A percentile compares a stretch with the other conserved stretches of the same genome.
These are phyloP conservation scores for Leccinum pellstonianum DNA, from an alignment of 768 basidiomycete species.

Conservation along the genomic window DNA sequence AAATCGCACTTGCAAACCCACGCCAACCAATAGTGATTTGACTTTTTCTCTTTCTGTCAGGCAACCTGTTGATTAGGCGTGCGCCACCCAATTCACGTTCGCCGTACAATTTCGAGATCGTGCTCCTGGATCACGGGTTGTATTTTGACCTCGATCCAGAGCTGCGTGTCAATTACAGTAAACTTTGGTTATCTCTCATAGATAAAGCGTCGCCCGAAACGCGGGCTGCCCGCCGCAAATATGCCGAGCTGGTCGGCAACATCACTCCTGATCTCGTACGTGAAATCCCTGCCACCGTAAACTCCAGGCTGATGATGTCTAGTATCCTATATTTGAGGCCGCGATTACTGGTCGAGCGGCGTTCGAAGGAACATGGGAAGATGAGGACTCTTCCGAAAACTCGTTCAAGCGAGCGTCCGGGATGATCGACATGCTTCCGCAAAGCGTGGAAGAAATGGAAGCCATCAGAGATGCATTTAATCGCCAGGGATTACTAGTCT, in stretches of 20 bases:
- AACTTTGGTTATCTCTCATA: slow-evolving; percentile 90
- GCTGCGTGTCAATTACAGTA: slow-evolving; percentile 79
- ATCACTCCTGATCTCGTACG: slow-evolving; percentile 82
- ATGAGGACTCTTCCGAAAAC: slow-evolving; percentile 33
- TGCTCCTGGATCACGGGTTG: slow-evolving; percentile 89
- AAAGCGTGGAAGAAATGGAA: slow-evolving; percentile 75
- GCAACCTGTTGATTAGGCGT: slow-evolving; percentile 89
- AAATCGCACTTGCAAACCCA: slow-evolving; percentile 10
- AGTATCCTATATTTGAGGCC: slow-evolving; percentile 95
- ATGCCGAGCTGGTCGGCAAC: slow-evolving; percentile 89
- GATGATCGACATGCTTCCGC: slow-evolving; percentile 71
- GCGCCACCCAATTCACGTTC: slow-evolving; percentile 60
- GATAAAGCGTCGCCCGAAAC: slow-evolving; percentile 64
- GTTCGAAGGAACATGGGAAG: slow-evolving; percentile 60
- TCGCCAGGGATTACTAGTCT: slow-evolving; percentile 77
- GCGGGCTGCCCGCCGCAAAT: slow-evolving; percentile 71
- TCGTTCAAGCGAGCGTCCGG: slow-evolving; percentile 63
- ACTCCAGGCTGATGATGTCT: slow-evolving; percentile 7
- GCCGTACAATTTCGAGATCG: slow-evolving; percentile 95
- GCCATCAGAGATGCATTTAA: slow-evolving; percentile 81
- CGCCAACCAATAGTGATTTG: slow-evolving; percentile 5
- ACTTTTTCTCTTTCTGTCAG: slow-evolving; percentile 33
- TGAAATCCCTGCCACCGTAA: slow-evolving; percentile 2
- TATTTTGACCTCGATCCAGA: slow-evolving; percentile 88
- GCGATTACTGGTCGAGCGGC: slow-evolving; percentile 86